These are phyloP conservation scores for Lycium barbarum DNA, from an alignment of 257 asterid genomes.

Conservation along the genomic window DNA sequence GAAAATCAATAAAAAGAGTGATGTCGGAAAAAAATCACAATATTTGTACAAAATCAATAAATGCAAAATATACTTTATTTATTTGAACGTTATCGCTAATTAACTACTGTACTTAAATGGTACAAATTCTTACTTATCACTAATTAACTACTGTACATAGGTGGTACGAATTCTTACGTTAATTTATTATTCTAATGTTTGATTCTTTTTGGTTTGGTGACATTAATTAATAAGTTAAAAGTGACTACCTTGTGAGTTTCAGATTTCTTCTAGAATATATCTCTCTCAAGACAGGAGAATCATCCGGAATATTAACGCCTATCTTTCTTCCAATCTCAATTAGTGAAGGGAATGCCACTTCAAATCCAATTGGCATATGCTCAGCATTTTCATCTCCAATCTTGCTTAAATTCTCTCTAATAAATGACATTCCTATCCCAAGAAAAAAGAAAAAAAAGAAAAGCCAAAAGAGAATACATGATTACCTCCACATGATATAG, in stretches of 20 bases:
- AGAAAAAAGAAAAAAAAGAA: neutral
- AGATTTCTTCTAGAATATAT: constrained; percentile 58
- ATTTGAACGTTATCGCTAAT: neutral
- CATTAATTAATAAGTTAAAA: neutral
- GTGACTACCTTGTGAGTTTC: constrained; percentile 67
- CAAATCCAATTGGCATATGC: constrained; percentile 94
- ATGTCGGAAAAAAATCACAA: neutral
- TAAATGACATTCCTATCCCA: constrained; percentile 56
- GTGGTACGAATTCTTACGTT: neutral
- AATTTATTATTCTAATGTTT: neutral
- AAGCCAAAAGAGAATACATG: neutral
- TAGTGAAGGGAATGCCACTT: constrained; percentile 80
- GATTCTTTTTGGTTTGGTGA: neutral
- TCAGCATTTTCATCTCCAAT: constrained; percentile 66
- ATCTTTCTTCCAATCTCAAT: constrained; percentile 64
- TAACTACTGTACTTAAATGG: neutral
- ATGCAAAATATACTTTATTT: neutral
- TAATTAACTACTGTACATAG: neutral
- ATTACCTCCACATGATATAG: neutral
- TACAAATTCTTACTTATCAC: neutral
- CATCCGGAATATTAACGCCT: constrained; percentile 56
- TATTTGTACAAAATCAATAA: neutral
- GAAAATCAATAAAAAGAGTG: neutral
- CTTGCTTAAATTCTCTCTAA: constrained; percentile 55
- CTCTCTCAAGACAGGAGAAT: constrained; percentile 55